These are phyloP conservation scores for Theobroma cacao DNA, from an alignment of 345 rosid genomes.

Conservation along the genomic window DNA sequence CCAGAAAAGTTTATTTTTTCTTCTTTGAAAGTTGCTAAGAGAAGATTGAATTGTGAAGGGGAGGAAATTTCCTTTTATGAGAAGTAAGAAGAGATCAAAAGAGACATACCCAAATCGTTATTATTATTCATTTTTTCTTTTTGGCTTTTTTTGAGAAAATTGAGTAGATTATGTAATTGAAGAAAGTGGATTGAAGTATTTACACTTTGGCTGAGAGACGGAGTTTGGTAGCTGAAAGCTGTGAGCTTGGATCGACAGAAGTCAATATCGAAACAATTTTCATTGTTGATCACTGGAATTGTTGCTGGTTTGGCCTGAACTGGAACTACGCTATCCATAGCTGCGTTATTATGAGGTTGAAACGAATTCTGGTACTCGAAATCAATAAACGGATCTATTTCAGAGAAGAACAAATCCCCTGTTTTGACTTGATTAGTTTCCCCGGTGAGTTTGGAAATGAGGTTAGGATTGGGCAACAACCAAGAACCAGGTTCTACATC, in stretches of 20 bases:
- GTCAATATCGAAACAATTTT: conserved; percentile 49
- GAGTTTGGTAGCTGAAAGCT: conserved; percentile 42
- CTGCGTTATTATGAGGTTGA: conserved; percentile 44
- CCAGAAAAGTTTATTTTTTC: neutral
- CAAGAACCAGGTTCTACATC: conserved; percentile 39
- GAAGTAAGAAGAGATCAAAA: neutral
- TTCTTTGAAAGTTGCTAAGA: neutral
- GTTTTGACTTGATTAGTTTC: conserved; percentile 33
- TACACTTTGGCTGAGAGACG: conserved; percentile 54
- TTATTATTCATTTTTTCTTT: too few relatives aligned
- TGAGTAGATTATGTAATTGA: neutral
- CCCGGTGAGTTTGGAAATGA: conserved; percentile 28
- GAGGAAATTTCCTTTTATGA: neutral
- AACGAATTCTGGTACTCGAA: conserved; percentile 47
- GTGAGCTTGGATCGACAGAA: conserved; percentile 57
- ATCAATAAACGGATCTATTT: conserved; percentile 58
- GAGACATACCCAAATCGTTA: neutral
- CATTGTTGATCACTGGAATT: conserved; percentile 35
- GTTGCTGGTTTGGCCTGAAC: conserved; percentile 50
- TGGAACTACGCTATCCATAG: conserved; percentile 74
- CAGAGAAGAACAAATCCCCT: conserved; percentile 37
- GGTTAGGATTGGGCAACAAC: conserved; percentile 24
- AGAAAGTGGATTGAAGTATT: conserved; percentile 13
- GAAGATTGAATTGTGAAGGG: neutral
- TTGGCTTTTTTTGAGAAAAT: neutral